These are phyloP conservation scores for Pezicula rhizophila DNA, from an alignment of 2,329 filamentous ascomycete genomes.

Conservation along the genomic window DNA sequence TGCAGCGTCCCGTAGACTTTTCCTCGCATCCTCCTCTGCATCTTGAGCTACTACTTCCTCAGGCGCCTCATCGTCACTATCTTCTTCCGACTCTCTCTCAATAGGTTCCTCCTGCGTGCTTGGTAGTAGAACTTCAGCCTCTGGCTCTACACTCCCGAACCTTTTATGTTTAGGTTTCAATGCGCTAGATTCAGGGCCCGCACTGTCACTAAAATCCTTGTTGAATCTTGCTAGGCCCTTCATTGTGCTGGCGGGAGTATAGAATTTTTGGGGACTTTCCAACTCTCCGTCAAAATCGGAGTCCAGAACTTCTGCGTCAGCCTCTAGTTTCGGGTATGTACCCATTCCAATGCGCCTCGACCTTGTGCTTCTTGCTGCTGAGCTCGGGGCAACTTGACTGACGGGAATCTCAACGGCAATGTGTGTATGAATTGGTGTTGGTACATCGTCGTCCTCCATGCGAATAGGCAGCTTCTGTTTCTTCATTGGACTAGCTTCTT, in stretches of 20 bases:
- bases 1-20: constrained; percentile 17
- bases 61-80: constrained; percentile 26
- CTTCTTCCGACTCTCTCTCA: constrained; percentile 8
- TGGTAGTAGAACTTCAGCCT: constrained; percentile 9
- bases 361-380: neutral
- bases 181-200: neutral
- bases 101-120: constrained; percentile 1
- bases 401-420: constrained; percentile 20
- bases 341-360: neutral
- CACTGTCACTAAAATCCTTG: neutral
- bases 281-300: constrained; percentile 6
- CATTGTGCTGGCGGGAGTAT: too few species aligned
- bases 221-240: neutral
- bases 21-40: constrained; percentile 14
- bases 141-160: constrained; percentile 16
- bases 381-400: constrained; percentile 1
- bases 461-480: constrained; percentile 20
- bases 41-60: constrained; percentile 22
- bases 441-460: constrained; percentile 12
- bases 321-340: neutral
- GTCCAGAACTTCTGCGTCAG: constrained; percentile 3
- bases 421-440: constrained; percentile 7
- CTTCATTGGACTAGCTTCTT: constrained; percentile 13
- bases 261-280: neutral
- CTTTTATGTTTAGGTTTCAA: constrained; percentile 9